phyloP scores from a whole-genome alignment of 345 rosid genomes.

The Ceriops decandra region DNA sequence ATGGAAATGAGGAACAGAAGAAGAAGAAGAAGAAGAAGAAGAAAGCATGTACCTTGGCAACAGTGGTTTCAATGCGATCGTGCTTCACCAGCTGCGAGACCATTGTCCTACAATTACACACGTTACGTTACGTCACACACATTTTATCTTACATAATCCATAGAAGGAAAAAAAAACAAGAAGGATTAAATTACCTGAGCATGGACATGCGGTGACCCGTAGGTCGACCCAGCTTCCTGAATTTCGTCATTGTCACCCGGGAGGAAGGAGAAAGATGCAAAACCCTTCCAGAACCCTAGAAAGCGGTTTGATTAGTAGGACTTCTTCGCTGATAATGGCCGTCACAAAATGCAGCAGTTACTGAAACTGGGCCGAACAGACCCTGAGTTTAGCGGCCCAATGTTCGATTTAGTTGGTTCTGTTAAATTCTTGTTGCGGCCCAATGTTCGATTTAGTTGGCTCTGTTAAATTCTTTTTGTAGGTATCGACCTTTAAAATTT shows the following conservation, averaged over 20 bases:
- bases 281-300: neutral
- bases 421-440: too few relatives aligned
- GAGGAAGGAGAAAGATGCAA: constrained; percentile 5
- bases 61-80: constrained; percentile 88
- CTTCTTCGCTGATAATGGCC: too few relatives aligned
- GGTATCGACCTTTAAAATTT: too few relatives aligned
- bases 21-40: neutral
- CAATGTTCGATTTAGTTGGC: too few relatives aligned
- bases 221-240: constrained; percentile 78
- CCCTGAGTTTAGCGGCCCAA: too few relatives aligned
- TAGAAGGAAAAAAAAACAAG: neutral
- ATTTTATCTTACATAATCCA: too few relatives aligned
- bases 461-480: too few relatives aligned
- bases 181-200: constrained; percentile 51
- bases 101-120: constrained; percentile 54
- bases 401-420: too few relatives aligned
- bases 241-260: constrained; percentile 54
- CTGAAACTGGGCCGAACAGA: too few relatives aligned
- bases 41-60: constrained; percentile 54
- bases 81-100: constrained; percentile 95
- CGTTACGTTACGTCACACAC: too few relatives aligned
- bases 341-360: too few relatives aligned
- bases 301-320: too few relatives aligned
- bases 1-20: neutral
- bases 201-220: constrained; percentile 82